A percentile compares a stretch with the other conserved stretches of the same genome.
These are phyloP conservation scores for Suhomyces sp. DNA, from an alignment of 805 yeast genomes.

Conservation along the genomic window DNA sequence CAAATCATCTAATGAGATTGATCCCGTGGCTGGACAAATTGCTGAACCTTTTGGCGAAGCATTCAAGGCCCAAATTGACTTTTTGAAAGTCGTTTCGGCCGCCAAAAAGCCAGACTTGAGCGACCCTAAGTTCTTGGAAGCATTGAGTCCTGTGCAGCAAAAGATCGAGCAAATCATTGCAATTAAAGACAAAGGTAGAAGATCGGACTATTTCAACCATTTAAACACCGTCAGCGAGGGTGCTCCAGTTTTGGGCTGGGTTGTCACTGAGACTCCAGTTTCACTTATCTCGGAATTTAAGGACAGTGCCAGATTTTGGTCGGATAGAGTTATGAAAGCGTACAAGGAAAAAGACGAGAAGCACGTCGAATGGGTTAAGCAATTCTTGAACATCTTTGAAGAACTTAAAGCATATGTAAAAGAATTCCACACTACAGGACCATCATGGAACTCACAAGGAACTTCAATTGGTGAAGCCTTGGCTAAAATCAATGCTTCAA, in stretches of 20 bases:
- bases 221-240: constrained; percentile 87
- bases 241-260: constrained; percentile 88
- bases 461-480: constrained; percentile 52
- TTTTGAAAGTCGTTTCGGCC: constrained; percentile 56
- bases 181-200: constrained; percentile 73
- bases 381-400: constrained; percentile 60
- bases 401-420: constrained; percentile 71
- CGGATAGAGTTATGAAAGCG: constrained; percentile 85
- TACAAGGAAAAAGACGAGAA: constrained; percentile 65
- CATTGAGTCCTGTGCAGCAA: constrained; percentile 68
- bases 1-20: constrained; percentile 49
- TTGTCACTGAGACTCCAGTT: constrained; percentile 71
- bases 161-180: constrained; percentile 55
- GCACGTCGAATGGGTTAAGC: constrained; percentile 80
- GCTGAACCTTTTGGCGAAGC: constrained; percentile 50
- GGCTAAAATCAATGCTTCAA: constrained; percentile 12
- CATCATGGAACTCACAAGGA: constrained; percentile 68
- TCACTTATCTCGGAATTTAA: constrained; percentile 76
- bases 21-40: constrained; percentile 55
- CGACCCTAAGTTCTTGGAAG: constrained; percentile 51
- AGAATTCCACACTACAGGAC: constrained; percentile 80
- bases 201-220: constrained; percentile 61
- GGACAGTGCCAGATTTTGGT: constrained; percentile 92
- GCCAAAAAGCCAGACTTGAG: constrained; percentile 63
- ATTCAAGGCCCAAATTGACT: constrained; percentile 55